Conservation (phyloP, 306 rosid species). For the barrel medic (Medicago truncatula) region DNA sequence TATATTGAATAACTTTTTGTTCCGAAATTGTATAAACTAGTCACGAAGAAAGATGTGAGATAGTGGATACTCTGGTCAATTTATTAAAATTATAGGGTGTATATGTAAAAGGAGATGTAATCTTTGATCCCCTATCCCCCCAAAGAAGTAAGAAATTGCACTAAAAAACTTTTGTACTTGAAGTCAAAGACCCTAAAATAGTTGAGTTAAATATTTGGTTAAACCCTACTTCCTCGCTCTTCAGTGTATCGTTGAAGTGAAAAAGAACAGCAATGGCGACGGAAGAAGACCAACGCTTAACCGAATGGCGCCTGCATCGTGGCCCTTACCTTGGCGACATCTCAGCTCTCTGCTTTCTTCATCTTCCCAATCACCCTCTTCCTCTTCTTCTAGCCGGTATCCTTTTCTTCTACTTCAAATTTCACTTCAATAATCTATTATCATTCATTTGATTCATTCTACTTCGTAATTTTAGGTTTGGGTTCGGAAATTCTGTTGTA, state of each 20-base stretch:
- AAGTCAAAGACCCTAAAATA: not conserved
- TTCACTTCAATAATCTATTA: not conserved
- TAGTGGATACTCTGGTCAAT: too few relatives aligned
- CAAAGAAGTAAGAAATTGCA: too few relatives aligned
- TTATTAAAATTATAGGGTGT: too few relatives aligned
- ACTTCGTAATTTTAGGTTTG: slow-evolving; percentile 56
- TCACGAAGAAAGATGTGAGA: too few relatives aligned
- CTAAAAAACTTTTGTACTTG: too few relatives aligned
- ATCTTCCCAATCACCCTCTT: slow-evolving; percentile 59
- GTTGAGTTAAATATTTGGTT: slow-evolving; percentile 6
- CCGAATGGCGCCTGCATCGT: slow-evolving; percentile 58
- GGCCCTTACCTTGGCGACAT: slow-evolving; percentile 90
- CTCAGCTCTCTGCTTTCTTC: slow-evolving; percentile 87
- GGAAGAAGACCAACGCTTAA: slow-evolving; percentile 33
- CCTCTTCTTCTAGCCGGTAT: slow-evolving; percentile 81
- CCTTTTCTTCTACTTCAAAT: too few relatives aligned
- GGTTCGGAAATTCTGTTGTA: slow-evolving; percentile 78
- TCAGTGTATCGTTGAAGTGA: not conserved
- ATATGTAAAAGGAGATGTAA: too few relatives aligned
- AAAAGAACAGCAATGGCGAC: slow-evolving; percentile 17
- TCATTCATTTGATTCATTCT: slow-evolving; percentile 11
- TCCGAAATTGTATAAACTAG: too few relatives aligned
- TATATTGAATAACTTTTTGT: too few relatives aligned
- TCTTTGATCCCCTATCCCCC: too few relatives aligned
- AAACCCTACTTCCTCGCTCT: slow-evolving; percentile 41